Percentiles rank a stretch among this genome's conserved stretches.
phyloP scores from a whole-genome alignment of 495 filamentous ascomycete genomes.

The Hypoxylon cercidicola region DNA sequence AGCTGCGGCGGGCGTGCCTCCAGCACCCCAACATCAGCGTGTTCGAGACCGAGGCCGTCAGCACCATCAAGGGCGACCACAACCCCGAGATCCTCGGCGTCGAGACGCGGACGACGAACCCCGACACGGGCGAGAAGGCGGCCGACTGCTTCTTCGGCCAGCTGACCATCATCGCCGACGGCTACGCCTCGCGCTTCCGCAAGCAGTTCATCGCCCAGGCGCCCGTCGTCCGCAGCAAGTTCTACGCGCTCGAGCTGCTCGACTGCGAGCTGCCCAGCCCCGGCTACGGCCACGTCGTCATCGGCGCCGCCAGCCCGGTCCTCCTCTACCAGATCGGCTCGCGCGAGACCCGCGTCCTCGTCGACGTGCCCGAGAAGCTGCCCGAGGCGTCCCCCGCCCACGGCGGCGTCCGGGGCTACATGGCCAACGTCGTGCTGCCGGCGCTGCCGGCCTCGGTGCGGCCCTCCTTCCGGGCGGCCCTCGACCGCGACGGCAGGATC shows the following conservation, averaged over 20 bases:
- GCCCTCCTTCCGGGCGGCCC: constrained; percentile 77
- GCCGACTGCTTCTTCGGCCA: constrained; percentile 80
- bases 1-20: constrained; percentile 74
- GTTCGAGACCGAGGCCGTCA: constrained; percentile 75
- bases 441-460: constrained; percentile 75
- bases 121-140: constrained; percentile 65
- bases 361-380: constrained; percentile 86
- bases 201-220: constrained; percentile 76
- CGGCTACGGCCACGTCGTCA: constrained; percentile 85
- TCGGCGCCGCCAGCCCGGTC: constrained; percentile 81
- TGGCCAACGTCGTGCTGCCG: constrained; percentile 80
- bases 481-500: constrained; percentile 76
- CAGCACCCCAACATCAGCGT: constrained; percentile 76
- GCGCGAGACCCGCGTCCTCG: constrained; percentile 88
- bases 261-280: constrained; percentile 81
- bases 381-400: constrained; percentile 73
- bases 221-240: constrained; percentile 80
- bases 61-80: constrained; percentile 67
- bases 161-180: constrained; percentile 90
- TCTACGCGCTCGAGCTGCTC: constrained; percentile 91
- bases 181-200: constrained; percentile 93
- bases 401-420: constrained; percentile 85
- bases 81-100: constrained; percentile 78
- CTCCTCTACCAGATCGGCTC: constrained; percentile 98
- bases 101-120: constrained; percentile 68